phyloP scores from a whole-genome alignment of 2,329 filamentous ascomycete genomes.

The Fusarium foetens region DNA sequence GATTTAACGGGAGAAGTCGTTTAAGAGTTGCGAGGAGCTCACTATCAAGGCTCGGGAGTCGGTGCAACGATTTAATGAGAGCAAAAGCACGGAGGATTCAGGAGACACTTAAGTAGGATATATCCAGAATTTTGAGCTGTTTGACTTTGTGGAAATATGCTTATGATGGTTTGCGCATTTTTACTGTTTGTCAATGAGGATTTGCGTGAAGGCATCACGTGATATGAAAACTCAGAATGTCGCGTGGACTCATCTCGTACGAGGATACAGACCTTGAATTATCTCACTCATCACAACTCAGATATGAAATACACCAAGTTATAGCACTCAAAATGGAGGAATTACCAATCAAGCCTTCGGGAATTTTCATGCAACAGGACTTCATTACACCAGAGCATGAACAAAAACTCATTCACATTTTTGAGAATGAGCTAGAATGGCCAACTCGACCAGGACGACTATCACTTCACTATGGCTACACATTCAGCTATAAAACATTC shows the following conservation, averaged over 20 bases:
- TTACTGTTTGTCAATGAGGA: neutral
- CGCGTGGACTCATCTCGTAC: neutral
- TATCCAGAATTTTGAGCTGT: rapidly evolving
- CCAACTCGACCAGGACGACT: constrained; percentile 56
- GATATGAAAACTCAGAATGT: constrained; percentile 14
- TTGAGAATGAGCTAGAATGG: constrained; percentile 59
- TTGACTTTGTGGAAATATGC: neutral
- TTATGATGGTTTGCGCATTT: neutral
- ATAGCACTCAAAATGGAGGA: constrained; percentile 41
- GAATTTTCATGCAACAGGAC: constrained; percentile 57
- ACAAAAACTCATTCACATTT: constrained; percentile 53
- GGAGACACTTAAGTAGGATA: rapidly evolving
- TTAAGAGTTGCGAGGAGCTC: neutral
- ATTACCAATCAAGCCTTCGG: constrained; percentile 45
- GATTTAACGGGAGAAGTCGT: rapidly evolving
- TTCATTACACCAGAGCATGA: constrained; percentile 61
- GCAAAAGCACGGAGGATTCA: rapidly evolving
- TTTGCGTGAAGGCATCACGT: neutral
- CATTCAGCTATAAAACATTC: constrained; percentile 69
- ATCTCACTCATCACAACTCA: neutral
- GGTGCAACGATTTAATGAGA: neutral
- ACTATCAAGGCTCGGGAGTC: neutral
- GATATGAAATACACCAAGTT: neutral
- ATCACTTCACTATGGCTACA: constrained; percentile 66
- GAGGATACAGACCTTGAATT: neutral